These are phyloP conservation scores for Parasarocladium wereldwijsianum DNA, from an alignment of 2,329 filamentous ascomycete species.

Conservation along the genomic window DNA sequence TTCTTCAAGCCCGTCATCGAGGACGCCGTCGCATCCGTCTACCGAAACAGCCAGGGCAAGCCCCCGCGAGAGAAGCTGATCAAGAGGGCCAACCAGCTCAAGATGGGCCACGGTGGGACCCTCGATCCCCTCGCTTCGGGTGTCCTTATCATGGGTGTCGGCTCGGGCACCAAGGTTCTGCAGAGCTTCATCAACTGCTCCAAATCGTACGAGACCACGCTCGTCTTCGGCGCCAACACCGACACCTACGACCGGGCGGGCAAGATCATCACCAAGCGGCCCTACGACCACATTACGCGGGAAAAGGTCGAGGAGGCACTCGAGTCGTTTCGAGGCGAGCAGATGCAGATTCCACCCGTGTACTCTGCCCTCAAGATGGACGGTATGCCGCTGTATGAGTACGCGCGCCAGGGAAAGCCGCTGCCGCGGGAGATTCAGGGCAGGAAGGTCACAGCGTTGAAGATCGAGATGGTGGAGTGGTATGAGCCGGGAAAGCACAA, in stretches of 20 bases:
- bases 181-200: conserved; percentile 71
- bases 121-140: conserved; percentile 89
- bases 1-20: conserved; percentile 69
- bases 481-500: conserved; percentile 68
- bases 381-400: conserved; percentile 91
- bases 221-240: conserved; percentile 83
- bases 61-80: conserved; percentile 41
- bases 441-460: conserved; percentile 60
- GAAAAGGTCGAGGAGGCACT: conserved; percentile 66
- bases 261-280: conserved; percentile 61
- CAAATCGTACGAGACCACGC: conserved; percentile 81
- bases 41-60: conserved; percentile 30
- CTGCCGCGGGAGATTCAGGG: conserved; percentile 76
- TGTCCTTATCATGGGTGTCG: conserved; percentile 78
- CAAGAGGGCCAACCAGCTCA: conserved; percentile 55
- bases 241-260: conserved; percentile 85
- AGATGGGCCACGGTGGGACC: conserved; percentile 92
- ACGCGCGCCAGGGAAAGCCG: conserved; percentile 76
- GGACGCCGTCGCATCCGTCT: conserved; percentile 24
- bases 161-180: conserved; percentile 73
- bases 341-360: conserved; percentile 79
- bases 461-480: conserved; percentile 74
- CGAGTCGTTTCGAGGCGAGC: conserved; percentile 61
- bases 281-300: conserved; percentile 69
- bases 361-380: conserved; percentile 89